Evolutionary conservation across 352 stramenopile species (phyloP).

Genomic region (Globisporangium emineosum): DNA sequence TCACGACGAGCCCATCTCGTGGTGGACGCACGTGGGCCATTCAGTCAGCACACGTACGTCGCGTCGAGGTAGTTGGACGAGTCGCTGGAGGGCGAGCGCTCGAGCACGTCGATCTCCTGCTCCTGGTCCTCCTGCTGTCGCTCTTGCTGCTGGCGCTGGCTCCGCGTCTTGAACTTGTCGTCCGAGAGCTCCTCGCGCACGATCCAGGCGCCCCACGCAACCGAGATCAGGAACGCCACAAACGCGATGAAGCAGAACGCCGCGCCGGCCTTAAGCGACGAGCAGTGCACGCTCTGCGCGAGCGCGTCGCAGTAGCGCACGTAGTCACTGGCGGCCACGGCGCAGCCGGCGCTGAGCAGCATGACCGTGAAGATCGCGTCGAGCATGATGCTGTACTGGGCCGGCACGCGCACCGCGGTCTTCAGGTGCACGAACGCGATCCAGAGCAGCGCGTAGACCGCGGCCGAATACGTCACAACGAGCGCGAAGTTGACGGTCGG

Average conservation of each 20-base stretch:
- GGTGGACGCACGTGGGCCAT: background rate
- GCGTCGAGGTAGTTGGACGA: conserved; percentile 18
- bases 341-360: conserved; percentile 58
- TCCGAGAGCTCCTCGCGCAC: conserved; percentile 17
- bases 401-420: conserved; percentile 27
- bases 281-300: conserved; percentile 41
- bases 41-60: conserved; percentile 17
- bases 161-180: conserved; percentile 1
- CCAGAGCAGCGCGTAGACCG: conserved; percentile 47
- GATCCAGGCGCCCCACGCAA: conserved; percentile 58
- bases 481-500: conserved; percentile 59
- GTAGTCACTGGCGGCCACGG: conserved; percentile 63
- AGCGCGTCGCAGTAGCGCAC: conserved; percentile 56
- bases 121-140: background rate
- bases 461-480: conserved; percentile 55
- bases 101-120: conserved; percentile 16
- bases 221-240: conserved; percentile 50
- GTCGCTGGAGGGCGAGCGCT: conserved; percentile 20
- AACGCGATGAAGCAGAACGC: conserved; percentile 66
- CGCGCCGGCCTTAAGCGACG: conserved; percentile 36
- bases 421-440: conserved; percentile 41
- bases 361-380: conserved; percentile 71
- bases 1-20: background rate
- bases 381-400: conserved; percentile 44
- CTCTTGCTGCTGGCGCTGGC: background rate